phyloP scores from a whole-genome alignment of 116 monocot genomes.

The Iris pallida region DNA sequence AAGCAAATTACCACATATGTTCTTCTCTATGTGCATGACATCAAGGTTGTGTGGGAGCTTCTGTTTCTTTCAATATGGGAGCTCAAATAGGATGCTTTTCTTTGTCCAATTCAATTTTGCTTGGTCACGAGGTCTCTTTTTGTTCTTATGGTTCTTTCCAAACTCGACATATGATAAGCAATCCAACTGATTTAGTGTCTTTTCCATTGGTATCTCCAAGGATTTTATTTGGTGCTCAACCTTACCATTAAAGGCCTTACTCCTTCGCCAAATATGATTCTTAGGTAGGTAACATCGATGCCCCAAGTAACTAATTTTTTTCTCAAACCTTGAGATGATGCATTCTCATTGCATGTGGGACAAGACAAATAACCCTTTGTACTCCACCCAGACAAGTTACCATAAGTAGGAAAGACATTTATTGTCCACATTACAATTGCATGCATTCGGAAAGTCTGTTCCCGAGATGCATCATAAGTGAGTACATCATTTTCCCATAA shows the following conservation, averaged over 20 bases:
- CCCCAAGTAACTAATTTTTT: slow-evolving; percentile 4
- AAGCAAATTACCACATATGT: too few relatives aligned
- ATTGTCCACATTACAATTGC: background rate
- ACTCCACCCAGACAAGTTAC: background rate
- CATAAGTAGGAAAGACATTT: slow-evolving; percentile 9
- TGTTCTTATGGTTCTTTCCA: too few relatives aligned
- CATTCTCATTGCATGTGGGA: background rate
- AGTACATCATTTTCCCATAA: background rate
- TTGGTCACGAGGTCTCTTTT: background rate
- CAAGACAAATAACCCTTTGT: slow-evolving; percentile 2
- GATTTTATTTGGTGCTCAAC: background rate
- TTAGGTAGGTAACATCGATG: background rate
- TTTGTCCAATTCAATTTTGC: background rate
- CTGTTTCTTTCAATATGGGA: too few relatives aligned
- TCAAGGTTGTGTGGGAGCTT: too few relatives aligned
- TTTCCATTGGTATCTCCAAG: background rate
- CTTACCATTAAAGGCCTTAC: background rate
- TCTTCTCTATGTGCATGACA: too few relatives aligned
- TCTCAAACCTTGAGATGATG: background rate
- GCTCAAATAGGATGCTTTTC: slow-evolving; percentile 5
- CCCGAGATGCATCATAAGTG: background rate
- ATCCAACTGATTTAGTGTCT: background rate
- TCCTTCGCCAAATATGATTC: background rate
- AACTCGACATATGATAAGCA: background rate
- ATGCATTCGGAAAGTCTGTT: too few relatives aligned